Evolutionary conservation across 192 early-diverging fungal genomes (phyloP).

Genomic region (Rhizophagus sp.): DNA sequence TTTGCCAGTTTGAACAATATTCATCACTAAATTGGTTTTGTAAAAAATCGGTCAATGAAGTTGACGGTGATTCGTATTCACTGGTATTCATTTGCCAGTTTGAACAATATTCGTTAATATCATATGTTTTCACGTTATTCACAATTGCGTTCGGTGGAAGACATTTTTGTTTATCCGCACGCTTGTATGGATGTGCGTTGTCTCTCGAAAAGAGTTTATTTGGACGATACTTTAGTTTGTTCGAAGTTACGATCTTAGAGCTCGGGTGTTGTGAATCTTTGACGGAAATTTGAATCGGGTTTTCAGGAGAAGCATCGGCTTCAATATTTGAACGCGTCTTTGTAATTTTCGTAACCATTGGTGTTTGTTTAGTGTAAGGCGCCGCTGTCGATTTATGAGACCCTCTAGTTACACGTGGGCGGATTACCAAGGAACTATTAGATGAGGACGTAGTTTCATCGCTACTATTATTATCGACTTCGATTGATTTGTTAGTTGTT

Average conservation of each 20-base stretch:
- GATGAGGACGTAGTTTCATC: not conserved
- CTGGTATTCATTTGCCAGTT: too few relatives aligned
- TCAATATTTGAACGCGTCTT: not conserved
- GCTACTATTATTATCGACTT: not conserved
- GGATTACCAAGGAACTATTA: not conserved
- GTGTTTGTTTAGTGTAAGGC: conserved; percentile 4
- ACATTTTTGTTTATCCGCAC: not conserved
- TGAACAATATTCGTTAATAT: too few relatives aligned
- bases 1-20: too few relatives aligned
- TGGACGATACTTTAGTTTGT: not conserved
- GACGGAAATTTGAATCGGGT: too few relatives aligned
- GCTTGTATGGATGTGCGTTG: not conserved
- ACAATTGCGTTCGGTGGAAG: too few relatives aligned
- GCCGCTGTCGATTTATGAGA: conserved; percentile 3
- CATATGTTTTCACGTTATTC: too few relatives aligned
- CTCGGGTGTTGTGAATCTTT: not conserved
- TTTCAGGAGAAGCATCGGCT: too few relatives aligned
- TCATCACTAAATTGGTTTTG: too few relatives aligned
- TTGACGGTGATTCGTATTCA: too few relatives aligned
- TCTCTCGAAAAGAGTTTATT: not conserved
- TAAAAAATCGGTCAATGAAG: too few relatives aligned
- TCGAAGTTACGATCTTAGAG: not conserved
- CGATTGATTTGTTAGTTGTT: not conserved
- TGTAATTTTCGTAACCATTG: not conserved
- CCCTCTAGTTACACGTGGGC: not conserved